A percentile compares a stretch with the other conserved stretches of the same genome.
Conservation (phyloP, 148 eudicot genomes). For the Rhododendron henanense region DNA sequence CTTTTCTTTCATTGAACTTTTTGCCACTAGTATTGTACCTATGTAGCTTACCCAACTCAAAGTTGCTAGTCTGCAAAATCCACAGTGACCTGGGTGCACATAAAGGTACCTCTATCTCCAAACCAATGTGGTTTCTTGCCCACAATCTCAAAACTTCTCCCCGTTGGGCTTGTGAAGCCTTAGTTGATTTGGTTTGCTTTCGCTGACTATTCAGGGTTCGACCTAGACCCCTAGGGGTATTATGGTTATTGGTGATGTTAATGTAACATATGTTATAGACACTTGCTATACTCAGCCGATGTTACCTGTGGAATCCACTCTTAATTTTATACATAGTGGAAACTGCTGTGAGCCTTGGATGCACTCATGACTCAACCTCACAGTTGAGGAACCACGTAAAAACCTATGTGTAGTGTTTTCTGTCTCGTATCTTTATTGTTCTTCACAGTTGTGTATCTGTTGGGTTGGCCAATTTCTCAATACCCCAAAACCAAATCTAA, state of each 20-base stretch:
- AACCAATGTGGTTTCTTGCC: not conserved
- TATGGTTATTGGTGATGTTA: not conserved
- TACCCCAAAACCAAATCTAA: not conserved
- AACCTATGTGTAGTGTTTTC: not conserved
- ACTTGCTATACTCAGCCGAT: not conserved
- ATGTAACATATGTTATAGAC: not conserved
- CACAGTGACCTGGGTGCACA: not conserved
- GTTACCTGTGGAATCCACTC: not conserved
- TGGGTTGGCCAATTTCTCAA: not conserved
- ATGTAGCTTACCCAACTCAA: not conserved
- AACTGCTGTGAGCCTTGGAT: too few species aligned
- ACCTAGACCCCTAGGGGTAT: not conserved
- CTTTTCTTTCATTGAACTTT: not conserved
- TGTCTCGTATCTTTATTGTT: not conserved
- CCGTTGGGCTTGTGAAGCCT: not conserved
- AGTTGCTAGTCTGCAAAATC: not conserved
- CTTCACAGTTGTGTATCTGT: not conserved
- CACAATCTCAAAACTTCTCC: not conserved
- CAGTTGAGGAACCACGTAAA: not conserved
- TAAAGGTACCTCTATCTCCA: not conserved
- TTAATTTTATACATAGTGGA: not conserved
- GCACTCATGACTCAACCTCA: too few species aligned
- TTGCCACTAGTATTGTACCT: not conserved
- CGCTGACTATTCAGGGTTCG: not conserved
- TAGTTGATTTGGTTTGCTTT: not conserved